Evolutionary conservation across 768 basidiomycete genomes (phyloP), one percentile per base, ranked within the genome.

Genomic region (Royoungia palumana): DNA sequence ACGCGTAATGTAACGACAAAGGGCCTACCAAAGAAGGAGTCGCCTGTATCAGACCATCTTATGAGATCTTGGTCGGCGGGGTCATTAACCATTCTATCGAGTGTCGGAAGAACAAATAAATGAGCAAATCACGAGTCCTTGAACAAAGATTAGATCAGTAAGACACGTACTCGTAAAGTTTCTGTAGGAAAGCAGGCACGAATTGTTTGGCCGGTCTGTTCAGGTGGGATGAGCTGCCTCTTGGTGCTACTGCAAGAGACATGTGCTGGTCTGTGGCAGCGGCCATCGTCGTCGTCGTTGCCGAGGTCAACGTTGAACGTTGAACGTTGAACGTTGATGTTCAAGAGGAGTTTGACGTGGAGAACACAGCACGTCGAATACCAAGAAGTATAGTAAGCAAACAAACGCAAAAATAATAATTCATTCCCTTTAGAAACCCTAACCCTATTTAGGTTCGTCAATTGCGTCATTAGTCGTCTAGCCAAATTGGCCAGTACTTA

Each of bases 111-210:
- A 27, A 44, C 41, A 40, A 44, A 35, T 28, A 24, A 50, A 50
- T 50, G 55, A 53, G 39, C 9, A 42, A 21, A 57, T 53, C 44
- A 49, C 14, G 35, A 50, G 22, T 44, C 27, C 41, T 41, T 45
- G 17, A 40, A 21, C 46, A 38, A 40, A 47, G 57, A 53, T 52
- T 45, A 51, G 54, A 54, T 39, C 47, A 46, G 50, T 32, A 6
- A 14, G 4, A 32, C 6, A 54, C 85, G 55, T 47, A 94, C 93
- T 87, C 87, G 70, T 86, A 94, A 28, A 97, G 78, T 69, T 97
- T 97, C 69, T 94, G 90, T 13, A 96, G 76, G 64, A 96, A 96
- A 0, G 88, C 87, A 4, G 94, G 92, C 1, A 87, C 79, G 30
- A 76, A 65, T 49, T 75, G 73, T 50, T 74, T 70, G 14, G 75